Percentiles rank a stretch among this genome's conserved stretches.
Conservation (phyloP, 805 yeast species). For the Hanseniaspora mollemarum region DNA sequence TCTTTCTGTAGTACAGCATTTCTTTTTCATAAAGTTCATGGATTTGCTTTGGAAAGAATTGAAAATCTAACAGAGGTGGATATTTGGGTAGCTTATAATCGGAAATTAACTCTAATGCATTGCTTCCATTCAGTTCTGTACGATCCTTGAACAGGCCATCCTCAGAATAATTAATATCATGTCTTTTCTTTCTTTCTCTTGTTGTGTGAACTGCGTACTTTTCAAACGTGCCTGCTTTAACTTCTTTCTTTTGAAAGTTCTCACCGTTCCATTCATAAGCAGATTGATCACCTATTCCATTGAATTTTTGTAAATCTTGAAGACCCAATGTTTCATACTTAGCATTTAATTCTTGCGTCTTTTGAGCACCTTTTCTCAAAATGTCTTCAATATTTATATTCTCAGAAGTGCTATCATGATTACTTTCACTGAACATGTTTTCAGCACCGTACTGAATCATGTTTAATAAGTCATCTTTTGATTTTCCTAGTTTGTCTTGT, state of each 20-base stretch:
- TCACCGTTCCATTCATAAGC: constrained; percentile 98
- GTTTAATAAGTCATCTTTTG: constrained; percentile 74
- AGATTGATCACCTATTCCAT: constrained; percentile 57
- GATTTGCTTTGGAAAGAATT: constrained; percentile 52
- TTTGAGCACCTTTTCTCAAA: constrained; percentile 66
- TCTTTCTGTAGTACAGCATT: constrained; percentile 50
- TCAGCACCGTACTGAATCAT: constrained; percentile 98
- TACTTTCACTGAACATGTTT: constrained; percentile 43
- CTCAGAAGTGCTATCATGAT: not conserved
- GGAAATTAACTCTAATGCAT: constrained; percentile 19
- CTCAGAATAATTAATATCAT: constrained; percentile 65
- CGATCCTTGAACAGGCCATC: constrained; percentile 65
- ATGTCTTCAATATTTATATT: constrained; percentile 74
- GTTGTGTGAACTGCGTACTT: constrained; percentile 43
- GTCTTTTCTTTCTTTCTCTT: constrained; percentile 44
- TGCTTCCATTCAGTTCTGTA: constrained; percentile 18
- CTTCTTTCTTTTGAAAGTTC: constrained; percentile 34
- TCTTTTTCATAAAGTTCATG: constrained; percentile 49
- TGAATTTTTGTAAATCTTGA: constrained; percentile 86
- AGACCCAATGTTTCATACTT: constrained; percentile 78
- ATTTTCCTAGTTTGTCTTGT: constrained; percentile 36
- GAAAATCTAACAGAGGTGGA: constrained; percentile 58
- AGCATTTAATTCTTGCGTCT: constrained; percentile 65
- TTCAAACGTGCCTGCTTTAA: constrained; percentile 24
- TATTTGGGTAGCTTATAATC: constrained; percentile 46